These are phyloP conservation scores for Sporobolomyces roseus DNA, from an alignment of 768 basidiomycete genomes.

Conservation along the genomic window DNA sequence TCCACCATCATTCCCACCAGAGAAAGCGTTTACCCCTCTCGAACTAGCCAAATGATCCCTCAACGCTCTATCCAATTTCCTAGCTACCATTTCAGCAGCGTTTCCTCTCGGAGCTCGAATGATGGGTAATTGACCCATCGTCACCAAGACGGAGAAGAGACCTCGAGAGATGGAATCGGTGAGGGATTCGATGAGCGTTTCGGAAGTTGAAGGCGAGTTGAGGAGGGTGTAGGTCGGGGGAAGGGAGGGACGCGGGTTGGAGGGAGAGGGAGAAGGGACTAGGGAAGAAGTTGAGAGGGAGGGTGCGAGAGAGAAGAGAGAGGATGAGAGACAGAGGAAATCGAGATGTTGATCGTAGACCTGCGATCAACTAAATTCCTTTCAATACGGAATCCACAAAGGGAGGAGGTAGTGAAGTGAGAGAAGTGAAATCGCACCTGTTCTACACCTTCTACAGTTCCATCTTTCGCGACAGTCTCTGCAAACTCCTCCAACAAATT, in stretches of 20 bases:
- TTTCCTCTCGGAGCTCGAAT: conserved; percentile 93
- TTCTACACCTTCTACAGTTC: conserved; percentile 72
- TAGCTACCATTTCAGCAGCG: conserved; percentile 98
- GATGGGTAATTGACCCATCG: conserved; percentile 84
- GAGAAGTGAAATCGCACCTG: too few species aligned
- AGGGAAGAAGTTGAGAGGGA: conserved; percentile 48
- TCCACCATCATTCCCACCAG: conserved; percentile 56
- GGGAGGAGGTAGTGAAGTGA: too few species aligned
- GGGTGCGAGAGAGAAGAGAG: conserved; percentile 81
- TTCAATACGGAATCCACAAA: too few species aligned
- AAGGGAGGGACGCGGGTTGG: conserved; percentile 43
- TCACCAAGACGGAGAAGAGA: conserved; percentile 84
- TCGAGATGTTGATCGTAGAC: conserved; percentile 96
- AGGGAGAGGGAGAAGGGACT: conserved; percentile 38
- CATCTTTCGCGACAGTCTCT: conserved; percentile 75
- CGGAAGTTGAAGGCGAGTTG: conserved; percentile 83
- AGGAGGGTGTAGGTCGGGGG: conserved; percentile 68
- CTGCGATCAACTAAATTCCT: too few species aligned
- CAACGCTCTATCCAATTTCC: conserved; percentile 87
- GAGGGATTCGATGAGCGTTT: conserved; percentile 86
- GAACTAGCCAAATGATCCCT: conserved; percentile 69
- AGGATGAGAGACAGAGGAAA: conserved; percentile 87
- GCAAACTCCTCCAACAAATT: conserved; percentile 90
- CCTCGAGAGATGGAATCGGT: conserved; percentile 87
- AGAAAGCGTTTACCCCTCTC: conserved; percentile 39